Evolutionary conservation across 2,329 filamentous ascomycete species (phyloP), one percentile per base, ranked within the genome.

Genomic region (Knoxdaviesia proteae): DNA sequence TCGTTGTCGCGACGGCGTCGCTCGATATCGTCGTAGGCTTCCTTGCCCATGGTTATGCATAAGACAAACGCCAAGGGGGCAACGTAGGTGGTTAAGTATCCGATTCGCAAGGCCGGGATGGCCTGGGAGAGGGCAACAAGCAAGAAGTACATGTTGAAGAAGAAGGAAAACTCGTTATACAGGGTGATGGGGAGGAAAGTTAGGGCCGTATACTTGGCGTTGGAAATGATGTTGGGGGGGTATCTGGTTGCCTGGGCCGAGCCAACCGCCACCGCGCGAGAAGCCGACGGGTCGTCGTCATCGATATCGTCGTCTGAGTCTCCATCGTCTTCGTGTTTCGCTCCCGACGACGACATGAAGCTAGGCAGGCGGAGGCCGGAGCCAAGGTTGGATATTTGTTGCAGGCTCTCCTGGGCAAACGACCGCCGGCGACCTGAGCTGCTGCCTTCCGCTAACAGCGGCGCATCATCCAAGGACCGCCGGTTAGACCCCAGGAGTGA

Each of bases 81-180:
- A 56, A 96, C 77, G 53, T 98, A 98, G 2, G 90, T 96, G 32
- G 83, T 83, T 47, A 98, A 71, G 58, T 94, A 96, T 44, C 90
- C 90, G 49, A 98, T 94, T 43, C 86, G 76, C 43, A 98, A 63
- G 29, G 82, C 73, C 4, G 86, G 87, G 53, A 98, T 87, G 38
- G 84, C 78, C 61, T 98, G 90, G 35, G 88, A 96, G 41, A 96
- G 61, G 6, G 90, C 92, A 41, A 98, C 90, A 31, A 96, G 75
- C 44, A 98, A 67, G 58, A 98, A 98, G 58, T 98, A 98, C 67
- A 96, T 84, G 69, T 98, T 98, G 69, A 98, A 94, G 63, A 98
- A 98, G 65, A 96, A 98, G 46, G 88, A 94, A 58, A 98, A 98
- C 56, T 98, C 90, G 62, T 96, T 96, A 61, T 94, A 98, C 29